Conservation (phyloP, 2,329 filamentous ascomycete species). For the Pyricularia grisea region DNA sequence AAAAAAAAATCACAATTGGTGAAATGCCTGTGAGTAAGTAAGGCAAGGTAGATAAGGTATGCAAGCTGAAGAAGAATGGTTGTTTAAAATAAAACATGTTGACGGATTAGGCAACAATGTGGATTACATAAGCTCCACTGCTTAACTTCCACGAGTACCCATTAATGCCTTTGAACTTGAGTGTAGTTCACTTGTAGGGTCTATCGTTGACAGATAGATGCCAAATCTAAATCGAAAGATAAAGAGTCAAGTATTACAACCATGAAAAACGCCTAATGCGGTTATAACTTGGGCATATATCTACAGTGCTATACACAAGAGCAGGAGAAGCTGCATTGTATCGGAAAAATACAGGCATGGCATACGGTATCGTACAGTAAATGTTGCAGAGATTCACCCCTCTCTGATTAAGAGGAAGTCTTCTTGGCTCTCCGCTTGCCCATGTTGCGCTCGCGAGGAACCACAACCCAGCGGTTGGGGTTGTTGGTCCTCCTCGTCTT, state of each 20-base stretch:
- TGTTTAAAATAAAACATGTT: not conserved
- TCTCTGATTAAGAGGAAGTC: not conserved
- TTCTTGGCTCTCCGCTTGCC: constrained; percentile 63
- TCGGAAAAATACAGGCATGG: not conserved
- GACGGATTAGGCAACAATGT: not conserved
- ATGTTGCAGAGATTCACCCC: not conserved
- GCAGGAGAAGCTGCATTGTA: not conserved
- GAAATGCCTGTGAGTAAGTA: not conserved
- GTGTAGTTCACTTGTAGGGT: not conserved
- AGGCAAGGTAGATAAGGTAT: not conserved
- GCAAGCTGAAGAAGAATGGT: not conserved
- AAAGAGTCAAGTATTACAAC: not conserved
- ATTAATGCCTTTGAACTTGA: too few relatives aligned
- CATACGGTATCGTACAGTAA: not conserved
- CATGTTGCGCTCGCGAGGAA: constrained; percentile 76
- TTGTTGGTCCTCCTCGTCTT: constrained; percentile 88
- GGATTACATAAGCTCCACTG: not conserved
- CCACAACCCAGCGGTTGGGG: constrained; percentile 84
- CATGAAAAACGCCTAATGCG: not conserved
- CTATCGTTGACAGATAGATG: not conserved
- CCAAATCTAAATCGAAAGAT: not conserved
- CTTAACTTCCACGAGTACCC: not conserved
- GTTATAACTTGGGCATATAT: not conserved
- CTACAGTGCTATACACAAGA: constrained; percentile 1
- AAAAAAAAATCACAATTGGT: too few relatives aligned